Base-by-base conservation (phyloP, 805 yeast genomes). In the Yarrowia osloensis region DNA sequence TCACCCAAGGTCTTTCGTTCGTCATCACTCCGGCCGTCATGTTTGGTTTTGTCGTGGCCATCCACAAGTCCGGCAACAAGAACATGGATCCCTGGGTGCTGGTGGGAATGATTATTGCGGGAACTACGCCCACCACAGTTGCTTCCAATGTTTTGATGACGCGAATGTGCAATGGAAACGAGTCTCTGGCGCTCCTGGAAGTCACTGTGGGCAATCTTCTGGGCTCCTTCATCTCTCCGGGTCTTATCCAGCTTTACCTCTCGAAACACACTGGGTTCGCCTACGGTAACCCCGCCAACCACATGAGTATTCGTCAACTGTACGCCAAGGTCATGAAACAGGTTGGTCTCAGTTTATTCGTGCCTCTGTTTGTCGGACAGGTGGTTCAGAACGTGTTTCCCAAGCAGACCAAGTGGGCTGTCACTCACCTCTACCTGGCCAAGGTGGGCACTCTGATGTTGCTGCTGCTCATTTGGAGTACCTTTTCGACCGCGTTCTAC, bases 131-230 rank as follows among this genome's bases (percentile, higher is more conserved):
- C 33, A 92, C 97, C 6, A 92, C 97, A 0, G 96, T 92, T 22
- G 86, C 93, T 0, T 91, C 97, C 2, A 92, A 92, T 74, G 97
- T 92, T 33, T 91, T 92, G 31, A 92, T 92, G 97, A 92, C 97
- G 5, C 83, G 86, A 63, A 84, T 84, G 68, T 96, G 97, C 0
- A 86, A 88, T 71, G 97, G 97, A 9, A 90, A 91, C 76, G 93
- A 86, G 70, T 77, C 88, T 21, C 77, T 91, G 65, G 88, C 96
- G 19, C 79, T 91, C 6, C 88, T 95, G 74, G 96, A 91, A 75
- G 97, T 92, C 11, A 86, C 91, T 68, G 82, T 91, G 35, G 97
- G 97, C 1, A 92, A 92, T 73, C 73, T 91, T 54, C 73, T 91
- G 40, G 97, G 97, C 3, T 95, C 95, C 0, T 92, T 92, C 73